These are phyloP conservation scores for Serendipita vermifera DNA, from an alignment of 768 basidiomycete species.

Conservation along the genomic window DNA sequence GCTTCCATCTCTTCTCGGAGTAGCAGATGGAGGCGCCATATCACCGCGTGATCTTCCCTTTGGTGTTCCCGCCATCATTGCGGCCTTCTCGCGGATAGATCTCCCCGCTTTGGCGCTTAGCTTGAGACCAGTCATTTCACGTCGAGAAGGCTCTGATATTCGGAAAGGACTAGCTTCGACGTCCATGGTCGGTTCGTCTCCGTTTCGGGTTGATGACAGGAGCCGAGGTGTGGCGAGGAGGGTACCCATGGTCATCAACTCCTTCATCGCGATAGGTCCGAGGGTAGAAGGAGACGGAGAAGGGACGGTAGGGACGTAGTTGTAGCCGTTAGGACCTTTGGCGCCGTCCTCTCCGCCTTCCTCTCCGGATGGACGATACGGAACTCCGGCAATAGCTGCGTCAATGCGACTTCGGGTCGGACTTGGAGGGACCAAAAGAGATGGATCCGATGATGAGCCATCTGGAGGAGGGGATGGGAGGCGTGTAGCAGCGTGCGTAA, in stretches of 20 bases:
- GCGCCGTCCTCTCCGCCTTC: conserved; percentile 19
- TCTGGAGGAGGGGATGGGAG: conserved; percentile 51
- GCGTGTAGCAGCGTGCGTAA: conserved; percentile 72
- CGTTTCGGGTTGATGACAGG: conserved; percentile 49
- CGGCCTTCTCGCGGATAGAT: conserved; percentile 66
- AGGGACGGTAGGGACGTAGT: conserved; percentile 73
- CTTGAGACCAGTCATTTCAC: conserved; percentile 71
- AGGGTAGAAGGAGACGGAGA: conserved; percentile 76
- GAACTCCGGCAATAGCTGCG: conserved; percentile 75
- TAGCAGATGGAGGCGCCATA: conserved; percentile 82
- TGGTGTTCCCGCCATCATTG: conserved; percentile 31
- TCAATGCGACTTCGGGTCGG: conserved; percentile 83
- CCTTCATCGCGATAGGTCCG: conserved; percentile 69
- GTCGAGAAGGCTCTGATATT: conserved; percentile 58
- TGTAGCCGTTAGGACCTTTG: conserved; percentile 35
- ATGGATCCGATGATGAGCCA: conserved; percentile 27
- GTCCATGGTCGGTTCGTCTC: conserved; percentile 23
- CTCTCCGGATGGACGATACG: conserved; percentile 11
- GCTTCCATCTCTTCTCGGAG: conserved; percentile 59
- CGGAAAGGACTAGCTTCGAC: conserved; percentile 56
- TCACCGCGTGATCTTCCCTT: conserved; percentile 28
- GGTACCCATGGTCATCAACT: conserved; percentile 97
- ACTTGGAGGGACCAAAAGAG: conserved; percentile 57
- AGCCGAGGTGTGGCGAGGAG: conserved; percentile 84
- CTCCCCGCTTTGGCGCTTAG: conserved; percentile 72